Base-by-base conservation (phyloP, 139 green algal genomes). In the Micractinium conductrix region DNA sequence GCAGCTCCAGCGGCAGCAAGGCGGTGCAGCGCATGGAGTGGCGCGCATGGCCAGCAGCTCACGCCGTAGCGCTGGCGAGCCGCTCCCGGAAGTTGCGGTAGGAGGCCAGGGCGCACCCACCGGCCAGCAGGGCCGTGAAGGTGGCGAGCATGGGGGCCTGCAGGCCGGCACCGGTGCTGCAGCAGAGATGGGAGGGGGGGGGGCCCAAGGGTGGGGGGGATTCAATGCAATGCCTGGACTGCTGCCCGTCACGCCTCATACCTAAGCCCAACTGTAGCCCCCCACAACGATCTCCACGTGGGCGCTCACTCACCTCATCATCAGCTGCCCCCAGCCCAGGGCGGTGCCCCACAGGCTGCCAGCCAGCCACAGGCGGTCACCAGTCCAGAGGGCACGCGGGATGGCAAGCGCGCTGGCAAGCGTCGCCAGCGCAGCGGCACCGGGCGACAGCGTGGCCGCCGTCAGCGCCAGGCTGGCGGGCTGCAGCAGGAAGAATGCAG, bases 21-120 rank as follows among this genome's bases (percentile, higher is more conserved):
- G n/a, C n/a, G n/a, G n/a, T n/a, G n/a, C n/a, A n/a, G n/a, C n/a
- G n/a, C n/a, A n/a, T n/a, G n/a, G n/a, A n/a, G n/a, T n/a, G n/a
- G n/a, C n/a, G n/a, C n/a, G n/a, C n/a, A n/a, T n/a, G n/a, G n/a
- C n/a, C n/a, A n/a, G n/a, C n/a, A n/a, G n/a, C n/a, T n/a, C n/a
- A n/a, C n/a, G n/a, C n/a, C n/a, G n/a, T n/a, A n/a, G n/a, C n/a
- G n/a, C n/a, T n/a, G 87, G 62, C 33, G 45, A 50, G 30, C 55
- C 40, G 88, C 81, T 14, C 84, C 80, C 55, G 81, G 84, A 44
- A 37, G 81, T 21, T 85, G 79, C 44, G 17, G 37, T 76, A 42
- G 72, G 1, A 28, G 53, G 53, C 53, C 53, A 62, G 53, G 53
- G 53, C 53, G 53, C 53, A 62, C 2, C n/a, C 30, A 17, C 63